phyloP scores from a whole-genome alignment of 2,329 filamentous ascomycete species.

The Aspergillus costaricaensis region DNA sequence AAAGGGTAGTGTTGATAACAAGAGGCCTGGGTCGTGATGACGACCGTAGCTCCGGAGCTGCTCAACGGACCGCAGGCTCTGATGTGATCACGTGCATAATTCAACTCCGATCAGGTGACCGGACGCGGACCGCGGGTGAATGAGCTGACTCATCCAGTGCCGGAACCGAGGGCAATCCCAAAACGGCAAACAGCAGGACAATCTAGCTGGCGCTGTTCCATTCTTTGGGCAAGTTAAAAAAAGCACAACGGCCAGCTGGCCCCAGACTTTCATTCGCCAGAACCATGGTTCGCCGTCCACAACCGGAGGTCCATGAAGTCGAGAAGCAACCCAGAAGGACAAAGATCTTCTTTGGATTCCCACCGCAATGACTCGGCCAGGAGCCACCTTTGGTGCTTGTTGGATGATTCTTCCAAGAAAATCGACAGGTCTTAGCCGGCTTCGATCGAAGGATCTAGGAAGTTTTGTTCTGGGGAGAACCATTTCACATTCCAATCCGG shows the following conservation, averaged over 20 bases:
- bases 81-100: constrained; percentile 16
- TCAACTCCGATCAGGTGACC: constrained; percentile 11
- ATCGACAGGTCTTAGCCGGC: too few species aligned
- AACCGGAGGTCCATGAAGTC: not conserved
- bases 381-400: too few species aligned
- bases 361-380: not conserved
- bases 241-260: constrained; percentile 5
- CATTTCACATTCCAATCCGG: not conserved
- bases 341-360: constrained; percentile 1
- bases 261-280: not conserved
- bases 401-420: too few species aligned
- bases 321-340: not conserved
- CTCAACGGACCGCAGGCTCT: constrained; percentile 23
- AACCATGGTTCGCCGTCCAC: constrained; percentile 4
- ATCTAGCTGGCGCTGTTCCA: not conserved
- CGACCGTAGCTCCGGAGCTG: constrained; percentile 23
- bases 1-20: not conserved
- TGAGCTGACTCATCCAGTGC: not conserved
- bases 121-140: not conserved
- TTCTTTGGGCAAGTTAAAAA: constrained; percentile 7
- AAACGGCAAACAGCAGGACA: not conserved
- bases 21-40: constrained; percentile 7
- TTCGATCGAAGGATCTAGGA: too few species aligned
- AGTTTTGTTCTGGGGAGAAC: not conserved
- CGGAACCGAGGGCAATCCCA: not conserved